Evolutionary conservation across 805 yeast genomes (phyloP).

Genomic region (Zygotorulaspora florentina): DNA sequence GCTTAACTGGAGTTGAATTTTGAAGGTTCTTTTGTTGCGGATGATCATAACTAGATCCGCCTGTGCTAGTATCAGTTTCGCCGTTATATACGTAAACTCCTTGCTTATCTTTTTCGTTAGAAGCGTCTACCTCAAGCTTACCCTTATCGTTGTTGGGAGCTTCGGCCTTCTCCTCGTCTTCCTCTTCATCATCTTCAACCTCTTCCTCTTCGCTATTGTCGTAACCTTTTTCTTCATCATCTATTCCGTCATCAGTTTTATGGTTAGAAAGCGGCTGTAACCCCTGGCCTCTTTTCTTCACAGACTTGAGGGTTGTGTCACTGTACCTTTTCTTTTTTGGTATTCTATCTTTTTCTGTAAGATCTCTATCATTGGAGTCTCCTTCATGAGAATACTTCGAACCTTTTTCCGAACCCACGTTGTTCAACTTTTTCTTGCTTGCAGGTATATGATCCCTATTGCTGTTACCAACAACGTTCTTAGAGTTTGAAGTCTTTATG

Average conservation of each 20-base stretch:
- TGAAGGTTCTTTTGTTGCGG: slow-evolving; percentile 4
- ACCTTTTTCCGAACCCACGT: not conserved
- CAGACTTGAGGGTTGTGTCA: slow-evolving; percentile 3
- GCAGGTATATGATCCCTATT: not conserved
- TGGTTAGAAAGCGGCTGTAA: slow-evolving; percentile 6
- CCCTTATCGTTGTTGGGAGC: slow-evolving; percentile 8
- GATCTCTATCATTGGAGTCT: not conserved
- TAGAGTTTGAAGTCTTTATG: not conserved
- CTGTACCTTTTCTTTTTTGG: slow-evolving; percentile 3
- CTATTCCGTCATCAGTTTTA: slow-evolving; percentile 10
- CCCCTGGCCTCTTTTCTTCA: slow-evolving; percentile 3
- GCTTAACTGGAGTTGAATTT: slow-evolving; percentile 10
- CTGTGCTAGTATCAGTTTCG: slow-evolving; percentile 31
- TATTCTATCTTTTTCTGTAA: slow-evolving; percentile 1
- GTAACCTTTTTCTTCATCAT: slow-evolving; percentile 14
- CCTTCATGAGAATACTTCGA: not conserved
- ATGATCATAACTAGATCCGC: slow-evolving; percentile 20
- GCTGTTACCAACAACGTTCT: not conserved
- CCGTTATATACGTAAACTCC: slow-evolving; percentile 23
- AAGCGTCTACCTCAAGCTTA: slow-evolving; percentile 16
- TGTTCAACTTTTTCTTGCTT: not conserved
- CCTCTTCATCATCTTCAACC: slow-evolving; percentile 9
- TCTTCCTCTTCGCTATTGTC: slow-evolving; percentile 5
- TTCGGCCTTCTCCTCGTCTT: not conserved
- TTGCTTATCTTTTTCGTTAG: slow-evolving; percentile 23